Base-by-base conservation (phyloP, 2,329 filamentous ascomycete species). In the Microdochium paspali region DNA sequence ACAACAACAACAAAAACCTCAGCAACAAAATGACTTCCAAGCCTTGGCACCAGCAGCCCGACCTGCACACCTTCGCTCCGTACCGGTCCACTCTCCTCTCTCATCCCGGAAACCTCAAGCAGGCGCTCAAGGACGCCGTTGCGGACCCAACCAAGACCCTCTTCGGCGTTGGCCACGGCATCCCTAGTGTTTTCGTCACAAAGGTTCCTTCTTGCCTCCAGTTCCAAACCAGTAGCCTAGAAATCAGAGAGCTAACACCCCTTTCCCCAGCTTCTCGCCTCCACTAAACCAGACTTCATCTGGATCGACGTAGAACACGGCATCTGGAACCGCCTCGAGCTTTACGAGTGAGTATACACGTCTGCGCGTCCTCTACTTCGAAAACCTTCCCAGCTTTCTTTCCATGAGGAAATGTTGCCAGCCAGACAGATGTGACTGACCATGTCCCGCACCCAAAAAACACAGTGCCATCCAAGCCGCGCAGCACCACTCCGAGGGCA, bases 401-500 rank as follows among this genome's bases (percentile, higher is more conserved):
- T n/a, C n/a, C n/a, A n/a, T n/a, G n/a, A n/a, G n/a, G n/a, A n/a
- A n/a, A n/a, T n/a, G n/a, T n/a, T n/a, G n/a, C n/a, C n/a, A n/a
- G n/a, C n/a, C n/a, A n/a, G n/a, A n/a, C n/a, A n/a, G n/a, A n/a
- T n/a, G n/a, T n/a, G n/a, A n/a, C n/a, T n/a, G n/a, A n/a, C n/a
- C n/a, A n/a, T n/a, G n/a, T n/a, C n/a, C n/a, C n/a, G n/a, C n/a
- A n/a, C n/a, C 7, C 7, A 13, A 24, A 5, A 43, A 24, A 46
- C n/a, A 18, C 23, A 54, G 52, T 31, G 50, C 52, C 15, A 51
- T 54, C 32, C 54, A 56, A 2, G 51, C 53, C 26, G 53, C 49
- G 12, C 53, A 55, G 35, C 52, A 55, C 28, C 55, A 58, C 44
- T 55, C 54, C 20, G 55, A 58, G 49, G 55, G 55, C 35, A 52